Evolutionary conservation across 768 basidiomycete genomes (phyloP).

Genomic region (Chiua virens): DNA sequence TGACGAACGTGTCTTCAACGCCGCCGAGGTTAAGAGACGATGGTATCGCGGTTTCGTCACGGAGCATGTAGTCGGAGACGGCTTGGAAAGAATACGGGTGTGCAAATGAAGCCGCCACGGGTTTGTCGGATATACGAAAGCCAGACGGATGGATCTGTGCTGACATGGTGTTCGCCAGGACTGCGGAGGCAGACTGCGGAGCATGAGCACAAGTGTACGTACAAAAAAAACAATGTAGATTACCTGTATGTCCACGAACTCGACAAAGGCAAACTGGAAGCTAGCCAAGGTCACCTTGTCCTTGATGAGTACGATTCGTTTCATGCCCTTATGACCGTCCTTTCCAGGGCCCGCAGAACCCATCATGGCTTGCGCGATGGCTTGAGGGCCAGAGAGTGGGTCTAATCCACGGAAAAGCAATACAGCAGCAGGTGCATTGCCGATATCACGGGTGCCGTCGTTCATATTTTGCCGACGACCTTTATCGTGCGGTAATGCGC

Average conservation of each 20-base stretch:
- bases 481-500: constrained; percentile 69
- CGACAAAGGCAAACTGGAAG: constrained; percentile 94
- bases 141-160: constrained; percentile 87
- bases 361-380: constrained; percentile 81
- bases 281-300: constrained; percentile 86
- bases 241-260: constrained; percentile 85
- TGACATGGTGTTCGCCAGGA: constrained; percentile 86
- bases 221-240: neutral
- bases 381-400: constrained; percentile 81
- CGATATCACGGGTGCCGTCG: constrained; percentile 96
- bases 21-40: constrained; percentile 72
- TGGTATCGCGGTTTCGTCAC: constrained; percentile 73
- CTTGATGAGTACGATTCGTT: constrained; percentile 83
- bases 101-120: constrained; percentile 91
- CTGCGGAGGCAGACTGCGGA: constrained; percentile 72
- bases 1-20: constrained; percentile 68
- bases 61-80: constrained; percentile 67
- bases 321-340: constrained; percentile 85
- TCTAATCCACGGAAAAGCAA: constrained; percentile 91
- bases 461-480: constrained; percentile 70
- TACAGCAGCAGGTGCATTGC: constrained; percentile 77
- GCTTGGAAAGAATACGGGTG: constrained; percentile 89
- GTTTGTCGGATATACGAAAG: constrained; percentile 86
- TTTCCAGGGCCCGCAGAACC: constrained; percentile 75
- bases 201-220: constrained; percentile 8